phyloP scores from a whole-genome alignment of 768 basidiomycete genomes.

The Kwoniella dendrophila region DNA sequence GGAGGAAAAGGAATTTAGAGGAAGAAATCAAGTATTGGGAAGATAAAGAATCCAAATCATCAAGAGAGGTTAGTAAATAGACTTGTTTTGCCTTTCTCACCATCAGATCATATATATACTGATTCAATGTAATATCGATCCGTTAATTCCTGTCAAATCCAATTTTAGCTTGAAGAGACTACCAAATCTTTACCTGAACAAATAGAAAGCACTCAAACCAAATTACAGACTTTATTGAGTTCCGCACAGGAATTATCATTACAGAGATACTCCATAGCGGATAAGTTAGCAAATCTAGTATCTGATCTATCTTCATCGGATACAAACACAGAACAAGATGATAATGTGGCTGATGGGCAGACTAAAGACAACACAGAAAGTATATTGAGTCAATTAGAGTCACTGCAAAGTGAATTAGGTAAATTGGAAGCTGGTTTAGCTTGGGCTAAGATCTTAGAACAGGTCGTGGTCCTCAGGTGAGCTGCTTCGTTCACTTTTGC shows the following conservation, averaged over 20 bases:
- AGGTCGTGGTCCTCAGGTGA: constrained; percentile 72
- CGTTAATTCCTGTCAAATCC: neutral
- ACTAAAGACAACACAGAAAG: constrained; percentile 48
- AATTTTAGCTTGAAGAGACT: constrained; percentile 36
- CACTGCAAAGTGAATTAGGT: constrained; percentile 72
- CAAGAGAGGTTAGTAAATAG: constrained; percentile 26
- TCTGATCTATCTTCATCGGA: constrained; percentile 65
- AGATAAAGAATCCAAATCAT: constrained; percentile 26
- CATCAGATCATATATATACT: neutral
- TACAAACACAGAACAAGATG: constrained; percentile 47
- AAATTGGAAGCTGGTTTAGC: constrained; percentile 74
- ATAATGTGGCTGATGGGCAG: constrained; percentile 9
- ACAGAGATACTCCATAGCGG: constrained; percentile 73
- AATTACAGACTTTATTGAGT: constrained; percentile 62
- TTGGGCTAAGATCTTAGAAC: constrained; percentile 75
- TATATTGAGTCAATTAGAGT: constrained; percentile 79
- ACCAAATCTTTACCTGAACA: constrained; percentile 54
- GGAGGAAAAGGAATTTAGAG: constrained; percentile 27
- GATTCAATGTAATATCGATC: neutral
- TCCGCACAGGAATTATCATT: constrained; percentile 74
- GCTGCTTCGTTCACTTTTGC: constrained; percentile 26
- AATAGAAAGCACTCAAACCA: constrained; percentile 61
- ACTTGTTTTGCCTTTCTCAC: neutral
- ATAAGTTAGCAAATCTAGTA: constrained; percentile 72
- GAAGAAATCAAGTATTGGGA: constrained; percentile 50